phyloP scores from a whole-genome alignment of 2,329 filamentous ascomycete species.

The Aspergillus sojae region DNA sequence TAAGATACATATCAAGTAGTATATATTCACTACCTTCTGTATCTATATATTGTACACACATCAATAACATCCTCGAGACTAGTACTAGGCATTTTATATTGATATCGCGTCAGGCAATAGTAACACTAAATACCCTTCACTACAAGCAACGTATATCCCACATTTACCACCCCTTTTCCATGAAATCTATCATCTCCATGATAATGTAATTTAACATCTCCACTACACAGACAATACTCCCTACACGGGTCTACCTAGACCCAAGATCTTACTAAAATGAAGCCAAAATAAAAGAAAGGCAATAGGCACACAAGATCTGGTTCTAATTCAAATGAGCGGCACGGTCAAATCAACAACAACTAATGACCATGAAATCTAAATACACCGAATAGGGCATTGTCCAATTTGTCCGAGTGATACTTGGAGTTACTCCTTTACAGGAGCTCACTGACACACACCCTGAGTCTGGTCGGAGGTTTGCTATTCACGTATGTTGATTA shows the following conservation, averaged over 20 bases:
- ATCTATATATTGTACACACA: neutral
- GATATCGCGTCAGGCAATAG: neutral
- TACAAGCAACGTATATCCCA: rapidly evolving
- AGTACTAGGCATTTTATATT: too few species aligned
- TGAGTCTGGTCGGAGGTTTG: neutral
- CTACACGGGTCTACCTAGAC: too few species aligned
- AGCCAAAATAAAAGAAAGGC: too few species aligned
- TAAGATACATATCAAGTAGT: neutral
- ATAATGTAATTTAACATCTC: too few species aligned
- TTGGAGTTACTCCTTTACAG: too few species aligned
- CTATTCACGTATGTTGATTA: neutral
- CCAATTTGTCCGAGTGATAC: neutral
- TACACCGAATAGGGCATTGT: neutral
- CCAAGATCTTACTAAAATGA: too few species aligned
- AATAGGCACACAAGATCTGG: neutral
- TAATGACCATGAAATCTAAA: neutral
- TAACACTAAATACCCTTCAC: neutral
- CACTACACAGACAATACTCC: too few species aligned
- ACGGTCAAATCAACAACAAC: neutral
- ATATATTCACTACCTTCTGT: neutral
- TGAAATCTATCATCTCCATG: neutral
- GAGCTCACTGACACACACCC: neutral
- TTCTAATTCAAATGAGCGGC: neutral
- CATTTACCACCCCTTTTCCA: neutral
- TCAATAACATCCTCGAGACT: rapidly evolving